A percentile compares a stretch with the other conserved stretches of the same genome.
phyloP scores from a whole-genome alignment of 768 basidiomycete species.

The Lyophyllum decastes region DNA sequence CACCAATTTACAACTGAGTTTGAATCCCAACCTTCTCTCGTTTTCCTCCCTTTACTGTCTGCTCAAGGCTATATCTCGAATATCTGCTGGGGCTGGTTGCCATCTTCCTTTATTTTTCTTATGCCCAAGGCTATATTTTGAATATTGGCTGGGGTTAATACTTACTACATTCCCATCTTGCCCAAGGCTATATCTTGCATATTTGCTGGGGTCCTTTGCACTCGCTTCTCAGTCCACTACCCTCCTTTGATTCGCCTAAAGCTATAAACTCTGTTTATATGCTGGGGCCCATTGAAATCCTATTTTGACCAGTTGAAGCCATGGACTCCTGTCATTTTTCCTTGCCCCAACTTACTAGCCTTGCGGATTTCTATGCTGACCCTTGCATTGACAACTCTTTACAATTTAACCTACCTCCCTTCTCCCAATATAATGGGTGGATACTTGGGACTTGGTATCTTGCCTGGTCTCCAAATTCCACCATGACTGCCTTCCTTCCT shows the following conservation, averaged over 20 bases:
- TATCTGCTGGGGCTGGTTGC: no score
- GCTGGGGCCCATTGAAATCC: no score
- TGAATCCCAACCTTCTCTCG: background rate
- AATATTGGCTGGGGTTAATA: no score
- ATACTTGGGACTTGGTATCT: background rate
- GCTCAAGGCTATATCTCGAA: no score
- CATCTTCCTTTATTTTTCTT: no score
- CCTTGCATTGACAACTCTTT: background rate
- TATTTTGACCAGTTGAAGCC: background rate
- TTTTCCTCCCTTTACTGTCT: background rate
- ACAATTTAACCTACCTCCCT: background rate
- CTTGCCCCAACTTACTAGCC: background rate
- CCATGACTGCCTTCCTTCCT: background rate
- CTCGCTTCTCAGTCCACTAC: no score
- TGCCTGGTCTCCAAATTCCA: background rate
- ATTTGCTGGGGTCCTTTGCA: no score
- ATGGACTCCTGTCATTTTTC: background rate
- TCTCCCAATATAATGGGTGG: background rate
- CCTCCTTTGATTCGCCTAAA: no score
- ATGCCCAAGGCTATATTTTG: no score
- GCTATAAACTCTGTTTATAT: no score
- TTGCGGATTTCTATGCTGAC: background rate
- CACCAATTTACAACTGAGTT: background rate
- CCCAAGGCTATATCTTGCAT: no score
- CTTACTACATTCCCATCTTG: no score